These are phyloP conservation scores for Penicillium freii DNA, from an alignment of 2,329 filamentous ascomycete genomes.

Conservation along the genomic window DNA sequence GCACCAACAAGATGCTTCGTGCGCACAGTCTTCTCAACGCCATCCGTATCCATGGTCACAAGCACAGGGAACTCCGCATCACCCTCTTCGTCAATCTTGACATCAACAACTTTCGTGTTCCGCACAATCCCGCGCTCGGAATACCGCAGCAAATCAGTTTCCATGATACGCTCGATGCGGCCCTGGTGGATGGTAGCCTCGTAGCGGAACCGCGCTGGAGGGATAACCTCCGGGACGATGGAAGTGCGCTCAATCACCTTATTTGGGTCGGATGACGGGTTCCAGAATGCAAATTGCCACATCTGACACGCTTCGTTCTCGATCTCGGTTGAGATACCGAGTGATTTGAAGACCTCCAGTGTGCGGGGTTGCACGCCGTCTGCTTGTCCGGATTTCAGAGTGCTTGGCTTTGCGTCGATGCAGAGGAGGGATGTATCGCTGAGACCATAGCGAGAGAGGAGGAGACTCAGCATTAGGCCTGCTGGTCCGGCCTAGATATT, in stretches of 20 bases:
- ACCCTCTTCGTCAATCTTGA: slow-evolving; percentile 53
- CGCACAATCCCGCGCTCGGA: slow-evolving; percentile 57
- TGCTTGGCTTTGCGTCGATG: slow-evolving; percentile 41
- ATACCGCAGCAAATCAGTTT: slow-evolving; percentile 63
- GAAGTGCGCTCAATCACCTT: slow-evolving; percentile 62
- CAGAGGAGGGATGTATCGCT: slow-evolving; percentile 41
- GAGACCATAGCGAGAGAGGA: slow-evolving; percentile 46
- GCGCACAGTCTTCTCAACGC: slow-evolving; percentile 43
- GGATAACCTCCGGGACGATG: slow-evolving; percentile 50
- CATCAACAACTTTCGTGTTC: slow-evolving; percentile 62
- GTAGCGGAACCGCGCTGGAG: slow-evolving; percentile 68
- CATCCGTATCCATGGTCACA: slow-evolving; percentile 28
- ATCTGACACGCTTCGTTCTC: slow-evolving; percentile 40
- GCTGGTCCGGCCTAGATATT: slow-evolving; percentile 37
- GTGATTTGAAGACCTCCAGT: slow-evolving; percentile 42
- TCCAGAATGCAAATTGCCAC: slow-evolving; percentile 63
- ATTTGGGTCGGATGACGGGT: slow-evolving; percentile 51
- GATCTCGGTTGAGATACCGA: slow-evolving; percentile 41
- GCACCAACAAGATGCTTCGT: slow-evolving; percentile 70
- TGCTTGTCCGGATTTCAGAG: slow-evolving; percentile 43
- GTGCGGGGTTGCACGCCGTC: slow-evolving; percentile 45
- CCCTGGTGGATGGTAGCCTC: slow-evolving; percentile 70
- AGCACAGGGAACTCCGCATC: slow-evolving; percentile 43
- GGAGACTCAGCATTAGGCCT: slow-evolving; percentile 42
- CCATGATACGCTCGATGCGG: slow-evolving; percentile 67